These are phyloP conservation scores for Penicillium sp. DNA, from an alignment of 2,329 filamentous ascomycete species.

Conservation along the genomic window DNA sequence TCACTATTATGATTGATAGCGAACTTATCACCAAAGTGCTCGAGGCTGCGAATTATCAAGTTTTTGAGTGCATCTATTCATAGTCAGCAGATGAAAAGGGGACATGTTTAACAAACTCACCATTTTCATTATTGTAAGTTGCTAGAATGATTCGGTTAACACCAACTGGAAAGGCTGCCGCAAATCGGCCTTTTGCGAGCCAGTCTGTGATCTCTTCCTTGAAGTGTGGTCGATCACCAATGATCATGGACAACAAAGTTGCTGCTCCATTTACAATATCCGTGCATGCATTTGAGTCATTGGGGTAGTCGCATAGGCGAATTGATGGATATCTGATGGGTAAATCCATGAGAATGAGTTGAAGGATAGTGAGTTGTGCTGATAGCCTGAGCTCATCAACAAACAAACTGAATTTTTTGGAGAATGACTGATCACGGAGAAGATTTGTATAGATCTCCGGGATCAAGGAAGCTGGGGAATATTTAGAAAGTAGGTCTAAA, in stretches of 20 bases:
- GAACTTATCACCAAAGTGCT: constrained; percentile 78
- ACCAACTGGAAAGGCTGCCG: constrained; percentile 64
- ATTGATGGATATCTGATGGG: constrained; percentile 36
- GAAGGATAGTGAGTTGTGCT: constrained; percentile 50
- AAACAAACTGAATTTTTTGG: constrained; percentile 38
- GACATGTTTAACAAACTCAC: constrained; percentile 27
- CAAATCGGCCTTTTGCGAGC: constrained; percentile 65
- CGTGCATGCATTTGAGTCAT: not conserved
- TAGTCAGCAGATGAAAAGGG: not conserved
- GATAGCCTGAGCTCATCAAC: constrained; percentile 47
- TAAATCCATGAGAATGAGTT: constrained; percentile 48
- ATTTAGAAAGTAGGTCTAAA: constrained; percentile 11
- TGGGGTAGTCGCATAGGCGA: not conserved
- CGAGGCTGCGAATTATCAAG: constrained; percentile 67
- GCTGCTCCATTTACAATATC: constrained; percentile 59
- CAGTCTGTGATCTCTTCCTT: constrained; percentile 62
- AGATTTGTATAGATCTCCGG: constrained; percentile 41
- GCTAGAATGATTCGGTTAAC: constrained; percentile 68
- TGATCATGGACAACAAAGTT: constrained; percentile 54
- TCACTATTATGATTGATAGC: constrained; percentile 83
- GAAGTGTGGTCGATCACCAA: constrained; percentile 51
- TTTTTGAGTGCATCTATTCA: constrained; percentile 33
- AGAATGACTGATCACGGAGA: constrained; percentile 29
- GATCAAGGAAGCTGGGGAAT: constrained; percentile 39
- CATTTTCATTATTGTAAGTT: constrained; percentile 55